These are phyloP conservation scores for Trichoderma arundinaceum DNA, from an alignment of 2,329 filamentous ascomycete species.

Conservation along the genomic window DNA sequence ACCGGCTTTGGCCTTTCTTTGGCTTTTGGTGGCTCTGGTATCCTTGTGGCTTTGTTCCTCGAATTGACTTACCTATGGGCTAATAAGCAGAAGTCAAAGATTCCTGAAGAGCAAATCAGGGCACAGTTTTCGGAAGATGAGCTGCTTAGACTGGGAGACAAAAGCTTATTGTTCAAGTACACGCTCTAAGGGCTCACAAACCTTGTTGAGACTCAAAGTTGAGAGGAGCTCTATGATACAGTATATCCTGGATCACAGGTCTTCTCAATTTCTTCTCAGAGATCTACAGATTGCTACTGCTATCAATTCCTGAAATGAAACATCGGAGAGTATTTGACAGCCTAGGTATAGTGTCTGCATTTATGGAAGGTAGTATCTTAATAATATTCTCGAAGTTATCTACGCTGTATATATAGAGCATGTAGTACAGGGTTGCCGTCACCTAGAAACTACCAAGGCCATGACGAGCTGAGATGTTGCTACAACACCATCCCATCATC, in stretches of 20 bases:
- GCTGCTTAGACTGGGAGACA: conserved; percentile 42
- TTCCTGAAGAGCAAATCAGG: conserved; percentile 38
- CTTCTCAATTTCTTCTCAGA: too few species aligned
- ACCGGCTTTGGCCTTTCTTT: conserved; percentile 45
- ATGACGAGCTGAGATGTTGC: too few species aligned
- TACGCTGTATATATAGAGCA: too few species aligned
- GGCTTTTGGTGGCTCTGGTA: conserved; percentile 41
- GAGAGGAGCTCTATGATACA: neutral
- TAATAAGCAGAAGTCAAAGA: conserved; percentile 38
- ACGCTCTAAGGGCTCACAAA: neutral
- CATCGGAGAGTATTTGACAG: too few species aligned
- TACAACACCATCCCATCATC: neutral
- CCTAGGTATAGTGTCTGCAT: too few species aligned
- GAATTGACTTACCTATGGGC: conserved; percentile 41
- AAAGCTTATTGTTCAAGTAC: conserved; percentile 44
- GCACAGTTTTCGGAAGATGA: conserved; percentile 40
- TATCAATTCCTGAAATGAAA: too few species aligned
- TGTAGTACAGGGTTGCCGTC: too few species aligned
- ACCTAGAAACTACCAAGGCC: too few species aligned
- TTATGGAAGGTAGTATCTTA: too few species aligned
- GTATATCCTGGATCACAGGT: too few species aligned
- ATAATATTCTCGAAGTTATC: too few species aligned
- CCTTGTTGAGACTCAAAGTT: neutral
- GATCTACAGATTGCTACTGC: too few species aligned
- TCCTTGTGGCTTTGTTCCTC: conserved; percentile 41